phyloP scores from a whole-genome alignment of 2,329 filamentous ascomycete species.

The Colletotrichum siamense region DNA sequence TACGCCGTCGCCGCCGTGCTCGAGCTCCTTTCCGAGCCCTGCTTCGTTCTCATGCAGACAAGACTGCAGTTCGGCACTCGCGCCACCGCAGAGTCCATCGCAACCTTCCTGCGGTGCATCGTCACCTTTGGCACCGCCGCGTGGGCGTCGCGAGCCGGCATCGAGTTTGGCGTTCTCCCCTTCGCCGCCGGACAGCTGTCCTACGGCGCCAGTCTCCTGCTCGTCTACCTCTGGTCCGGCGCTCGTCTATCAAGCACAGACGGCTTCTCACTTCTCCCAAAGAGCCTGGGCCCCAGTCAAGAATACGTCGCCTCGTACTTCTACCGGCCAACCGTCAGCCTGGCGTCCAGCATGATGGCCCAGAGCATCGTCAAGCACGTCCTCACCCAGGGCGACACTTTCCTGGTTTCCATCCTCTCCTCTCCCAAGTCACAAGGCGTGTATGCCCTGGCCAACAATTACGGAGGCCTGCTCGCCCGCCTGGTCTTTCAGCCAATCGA shows the following conservation, averaged over 20 bases:
- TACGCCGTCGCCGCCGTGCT: slow-evolving; percentile 66
- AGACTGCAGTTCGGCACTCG: slow-evolving; percentile 80
- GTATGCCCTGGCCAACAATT: slow-evolving; percentile 94
- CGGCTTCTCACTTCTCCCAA: slow-evolving; percentile 73
- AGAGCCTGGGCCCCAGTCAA: slow-evolving; percentile 32
- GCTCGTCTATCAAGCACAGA: slow-evolving; percentile 57
- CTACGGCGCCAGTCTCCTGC: slow-evolving; percentile 73
- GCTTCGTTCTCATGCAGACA: slow-evolving; percentile 87
- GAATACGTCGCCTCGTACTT: slow-evolving; percentile 67
- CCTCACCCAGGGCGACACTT: slow-evolving; percentile 91
- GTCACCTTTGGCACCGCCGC: slow-evolving; percentile 75
- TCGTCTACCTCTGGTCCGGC: slow-evolving; percentile 73
- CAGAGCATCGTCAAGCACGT: slow-evolving; percentile 93
- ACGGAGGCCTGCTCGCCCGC: slow-evolving; percentile 85
- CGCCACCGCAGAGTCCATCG: slow-evolving; percentile 81
- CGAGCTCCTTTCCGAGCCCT: slow-evolving; percentile 86
- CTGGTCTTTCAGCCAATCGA: slow-evolving; percentile 95
- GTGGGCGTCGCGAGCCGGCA: slow-evolving; percentile 57
- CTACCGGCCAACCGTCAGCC: slow-evolving; percentile 70
- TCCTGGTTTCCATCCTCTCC: slow-evolving; percentile 82
- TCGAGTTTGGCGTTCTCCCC: slow-evolving; percentile 77
- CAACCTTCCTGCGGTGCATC: slow-evolving; percentile 78
- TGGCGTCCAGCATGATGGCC: slow-evolving; percentile 83
- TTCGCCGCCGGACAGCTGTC: slow-evolving; percentile 87
- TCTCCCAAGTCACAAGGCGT: slow-evolving; percentile 83